Percentiles rank a stretch among this genome's conserved stretches.
These are phyloP conservation scores for Eimeria acervulina DNA, from an alignment of 169 alveolate species.

Conservation along the genomic window DNA sequence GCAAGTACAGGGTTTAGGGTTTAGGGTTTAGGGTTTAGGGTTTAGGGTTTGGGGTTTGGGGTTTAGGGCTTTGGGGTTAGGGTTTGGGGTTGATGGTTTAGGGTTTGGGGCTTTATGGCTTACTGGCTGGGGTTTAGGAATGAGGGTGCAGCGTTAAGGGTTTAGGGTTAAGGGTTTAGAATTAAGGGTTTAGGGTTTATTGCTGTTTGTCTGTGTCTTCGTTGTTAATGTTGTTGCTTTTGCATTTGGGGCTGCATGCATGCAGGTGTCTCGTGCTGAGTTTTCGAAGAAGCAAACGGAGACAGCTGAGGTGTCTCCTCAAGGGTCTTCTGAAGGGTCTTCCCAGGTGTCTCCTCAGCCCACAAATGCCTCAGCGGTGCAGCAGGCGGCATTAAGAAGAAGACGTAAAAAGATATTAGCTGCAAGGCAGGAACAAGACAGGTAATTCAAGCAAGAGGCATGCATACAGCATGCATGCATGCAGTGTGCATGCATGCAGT, in stretches of 20 bases:
- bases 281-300: neutral
- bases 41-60: constrained; percentile 2
- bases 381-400: neutral
- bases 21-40: constrained; percentile 9
- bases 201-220: neutral
- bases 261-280: neutral
- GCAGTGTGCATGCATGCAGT: too few relatives aligned
- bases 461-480: too few relatives aligned
- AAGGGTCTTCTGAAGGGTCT: too few relatives aligned
- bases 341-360: neutral
- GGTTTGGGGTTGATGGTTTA: too few relatives aligned
- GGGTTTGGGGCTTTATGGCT: too few relatives aligned
- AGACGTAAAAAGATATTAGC: neutral
- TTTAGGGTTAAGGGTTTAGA: too few relatives aligned
- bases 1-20: constrained; percentile 89
- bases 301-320: neutral
- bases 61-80: too few relatives aligned
- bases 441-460: neutral
- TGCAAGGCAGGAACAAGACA: neutral
- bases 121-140: too few relatives aligned
- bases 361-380: neutral
- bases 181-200: neutral
- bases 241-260: neutral
- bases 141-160: too few relatives aligned
- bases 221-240: too few relatives aligned